These are phyloP conservation scores for Cercospora canescens DNA, from an alignment of 2,329 filamentous ascomycete genomes.

Conservation along the genomic window DNA sequence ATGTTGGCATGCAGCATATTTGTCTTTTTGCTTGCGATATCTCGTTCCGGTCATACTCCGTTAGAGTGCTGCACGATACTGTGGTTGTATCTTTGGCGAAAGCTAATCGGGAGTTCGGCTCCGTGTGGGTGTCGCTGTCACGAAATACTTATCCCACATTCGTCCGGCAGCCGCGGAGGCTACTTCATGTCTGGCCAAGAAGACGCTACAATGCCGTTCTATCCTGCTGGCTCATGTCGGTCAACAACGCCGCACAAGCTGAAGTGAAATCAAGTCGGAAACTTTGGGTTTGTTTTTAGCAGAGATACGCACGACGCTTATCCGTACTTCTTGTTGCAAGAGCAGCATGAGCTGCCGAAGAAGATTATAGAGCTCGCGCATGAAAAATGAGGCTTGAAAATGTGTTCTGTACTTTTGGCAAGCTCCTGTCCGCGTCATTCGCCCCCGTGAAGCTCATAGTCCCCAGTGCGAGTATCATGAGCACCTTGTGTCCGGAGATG, in stretches of 20 bases:
- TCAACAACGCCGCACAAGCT: not conserved
- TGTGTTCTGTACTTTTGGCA: not conserved
- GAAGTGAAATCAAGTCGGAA: not conserved
- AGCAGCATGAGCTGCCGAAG: not conserved
- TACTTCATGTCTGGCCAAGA: constrained; percentile 8
- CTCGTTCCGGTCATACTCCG: not conserved
- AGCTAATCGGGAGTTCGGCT: not conserved
- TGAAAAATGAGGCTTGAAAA: not conserved
- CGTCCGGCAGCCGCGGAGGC: not conserved
- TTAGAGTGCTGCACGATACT: not conserved
- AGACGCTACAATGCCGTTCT: constrained; percentile 9
- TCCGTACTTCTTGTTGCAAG: not conserved
- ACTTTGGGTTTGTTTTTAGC: not conserved
- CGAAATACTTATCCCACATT: not conserved
- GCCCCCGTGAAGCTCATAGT: not conserved
- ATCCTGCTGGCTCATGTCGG: constrained; percentile 1
- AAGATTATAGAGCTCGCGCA: not conserved
- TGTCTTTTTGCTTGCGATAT: not conserved
- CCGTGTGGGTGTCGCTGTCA: not conserved
- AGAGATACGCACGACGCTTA: not conserved
- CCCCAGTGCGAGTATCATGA: not conserved
- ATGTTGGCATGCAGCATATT: not conserved
- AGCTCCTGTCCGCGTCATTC: not conserved
- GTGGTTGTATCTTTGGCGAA: not conserved
- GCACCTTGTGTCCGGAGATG: not conserved